phyloP scores from a whole-genome alignment of 2,329 filamentous ascomycete genomes.

The Uncinocarpus reesii region DNA sequence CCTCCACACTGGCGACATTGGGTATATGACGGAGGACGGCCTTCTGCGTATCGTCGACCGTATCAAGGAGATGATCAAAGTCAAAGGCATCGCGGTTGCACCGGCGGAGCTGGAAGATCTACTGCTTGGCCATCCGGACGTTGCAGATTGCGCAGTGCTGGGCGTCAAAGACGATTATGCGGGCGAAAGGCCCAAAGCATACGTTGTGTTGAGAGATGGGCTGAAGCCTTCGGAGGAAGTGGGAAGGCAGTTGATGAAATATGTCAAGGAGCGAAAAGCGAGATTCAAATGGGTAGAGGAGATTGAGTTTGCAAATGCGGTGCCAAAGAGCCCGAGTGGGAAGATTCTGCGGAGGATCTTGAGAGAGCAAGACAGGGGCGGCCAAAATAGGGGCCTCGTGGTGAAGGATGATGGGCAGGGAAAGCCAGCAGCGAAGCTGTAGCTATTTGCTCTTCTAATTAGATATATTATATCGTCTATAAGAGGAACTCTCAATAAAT shows the following conservation, averaged over 20 bases:
- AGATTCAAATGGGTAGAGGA: slow-evolving; percentile 31
- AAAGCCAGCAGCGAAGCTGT: slow-evolving; percentile 31
- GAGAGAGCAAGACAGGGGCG: slow-evolving; percentile 10
- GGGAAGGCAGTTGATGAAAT: slow-evolving; percentile 45
- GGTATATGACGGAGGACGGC: slow-evolving; percentile 32
- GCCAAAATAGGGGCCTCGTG: slow-evolving; percentile 12
- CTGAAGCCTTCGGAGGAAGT: slow-evolving; percentile 15
- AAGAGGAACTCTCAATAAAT: slow-evolving; percentile 10
- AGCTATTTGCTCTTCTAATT: slow-evolving; percentile 11
- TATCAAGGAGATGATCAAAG: slow-evolving; percentile 46
- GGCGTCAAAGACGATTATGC: slow-evolving; percentile 34
- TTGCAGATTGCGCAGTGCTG: slow-evolving; percentile 43
- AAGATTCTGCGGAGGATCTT: slow-evolving; percentile 50
- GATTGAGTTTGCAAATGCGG: slow-evolving; percentile 35
- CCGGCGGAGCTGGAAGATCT: slow-evolving; percentile 43
- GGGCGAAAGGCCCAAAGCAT: slow-evolving; percentile 55
- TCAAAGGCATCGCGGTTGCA: slow-evolving; percentile 46
- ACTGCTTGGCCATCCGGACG: slow-evolving; percentile 38
- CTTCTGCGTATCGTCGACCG: slow-evolving; percentile 41
- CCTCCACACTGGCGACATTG: slow-evolving; percentile 49
- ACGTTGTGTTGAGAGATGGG: slow-evolving; percentile 38
- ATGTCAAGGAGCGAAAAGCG: slow-evolving; percentile 57
- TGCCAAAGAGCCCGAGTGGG: slow-evolving; percentile 64
- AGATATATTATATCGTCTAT: background rate
- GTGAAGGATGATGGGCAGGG: background rate